A percentile compares a stretch with the other conserved stretches of the same genome.
Evolutionary conservation across 371 early-diverging fungal species (phyloP).

Genomic region (Mortierella sp.): DNA sequence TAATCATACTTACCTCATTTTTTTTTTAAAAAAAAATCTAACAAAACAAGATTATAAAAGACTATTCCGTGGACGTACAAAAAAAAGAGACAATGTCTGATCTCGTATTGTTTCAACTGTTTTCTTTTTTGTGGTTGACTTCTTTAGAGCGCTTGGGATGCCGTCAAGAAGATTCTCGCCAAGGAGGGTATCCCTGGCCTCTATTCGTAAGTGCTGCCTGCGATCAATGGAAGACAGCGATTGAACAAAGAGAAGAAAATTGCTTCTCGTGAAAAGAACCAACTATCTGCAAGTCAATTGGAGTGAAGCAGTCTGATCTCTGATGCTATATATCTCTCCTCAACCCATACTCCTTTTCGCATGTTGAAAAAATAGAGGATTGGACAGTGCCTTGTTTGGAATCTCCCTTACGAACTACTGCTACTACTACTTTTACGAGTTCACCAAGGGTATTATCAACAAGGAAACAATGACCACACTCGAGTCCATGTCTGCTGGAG

Average conservation of each 20-base stretch:
- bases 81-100: not conserved
- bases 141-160: constrained; percentile 77
- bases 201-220: constrained; percentile 82
- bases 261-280: too few relatives aligned
- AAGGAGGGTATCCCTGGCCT: constrained; percentile 92
- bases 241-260: not conserved
- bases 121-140: not conserved
- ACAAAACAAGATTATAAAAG: not conserved
- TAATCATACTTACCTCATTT: not conserved
- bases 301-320: not conserved
- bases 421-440: constrained; percentile 96
- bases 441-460: constrained; percentile 88
- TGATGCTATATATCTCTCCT: too few relatives aligned
- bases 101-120: not conserved
- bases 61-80: not conserved
- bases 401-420: constrained; percentile 96
- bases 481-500: constrained; percentile 93
- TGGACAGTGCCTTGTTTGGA: constrained; percentile 95
- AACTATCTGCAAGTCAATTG: not conserved
- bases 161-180: constrained; percentile 87
- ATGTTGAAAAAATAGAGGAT: constrained; percentile 73
- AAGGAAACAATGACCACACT: constrained; percentile 81
- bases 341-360: not conserved
- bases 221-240: not conserved
- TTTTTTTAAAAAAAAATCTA: not conserved